Evolutionary conservation across 2,329 filamentous ascomycete species (phyloP).

Genomic region (Colletotrichum noveboracense): DNA sequence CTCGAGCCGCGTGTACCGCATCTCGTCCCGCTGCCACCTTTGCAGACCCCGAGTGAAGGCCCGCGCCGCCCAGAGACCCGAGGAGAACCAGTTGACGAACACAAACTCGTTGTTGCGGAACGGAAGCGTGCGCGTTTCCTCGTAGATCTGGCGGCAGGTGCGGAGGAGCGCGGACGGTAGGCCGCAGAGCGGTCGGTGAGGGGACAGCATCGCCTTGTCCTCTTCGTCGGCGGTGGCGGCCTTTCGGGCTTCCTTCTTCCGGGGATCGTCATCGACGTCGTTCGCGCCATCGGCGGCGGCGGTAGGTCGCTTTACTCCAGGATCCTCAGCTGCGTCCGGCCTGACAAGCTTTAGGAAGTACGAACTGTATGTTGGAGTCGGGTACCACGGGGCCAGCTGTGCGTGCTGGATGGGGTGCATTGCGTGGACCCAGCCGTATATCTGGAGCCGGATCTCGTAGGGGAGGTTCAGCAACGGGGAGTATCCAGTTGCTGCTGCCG

Average conservation of each 20-base stretch:
- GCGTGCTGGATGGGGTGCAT: slow-evolving; percentile 41
- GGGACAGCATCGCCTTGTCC: slow-evolving; percentile 29
- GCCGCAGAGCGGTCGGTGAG: slow-evolving; percentile 40
- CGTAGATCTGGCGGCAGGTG: slow-evolving; percentile 45
- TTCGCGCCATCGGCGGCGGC: background rate
- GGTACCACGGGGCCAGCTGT: slow-evolving; percentile 46
- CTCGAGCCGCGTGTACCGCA: slow-evolving; percentile 48
- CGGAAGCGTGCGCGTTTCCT: slow-evolving; percentile 44
- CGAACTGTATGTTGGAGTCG: slow-evolving; percentile 34
- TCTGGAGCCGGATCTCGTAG: slow-evolving; percentile 49
- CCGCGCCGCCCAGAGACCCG: slow-evolving; percentile 46
- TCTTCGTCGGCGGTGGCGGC: background rate
- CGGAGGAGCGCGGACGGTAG: slow-evolving; percentile 46
- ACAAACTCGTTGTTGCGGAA: slow-evolving; percentile 50
- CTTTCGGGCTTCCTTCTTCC: background rate
- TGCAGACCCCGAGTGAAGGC: slow-evolving; percentile 37
- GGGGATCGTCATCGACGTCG: background rate
- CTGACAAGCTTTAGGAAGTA: slow-evolving; percentile 33
- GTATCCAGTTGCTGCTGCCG: background rate
- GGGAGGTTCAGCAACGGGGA: slow-evolving; percentile 41
- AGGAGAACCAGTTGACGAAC: slow-evolving; percentile 51
- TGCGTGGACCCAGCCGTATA: slow-evolving; percentile 48
- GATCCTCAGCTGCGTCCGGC: background rate
- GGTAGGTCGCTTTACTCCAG: background rate
- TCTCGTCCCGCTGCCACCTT: slow-evolving; percentile 45